Base-by-base conservation (phyloP, 345 rosid genomes). In the Viola odorata region DNA sequence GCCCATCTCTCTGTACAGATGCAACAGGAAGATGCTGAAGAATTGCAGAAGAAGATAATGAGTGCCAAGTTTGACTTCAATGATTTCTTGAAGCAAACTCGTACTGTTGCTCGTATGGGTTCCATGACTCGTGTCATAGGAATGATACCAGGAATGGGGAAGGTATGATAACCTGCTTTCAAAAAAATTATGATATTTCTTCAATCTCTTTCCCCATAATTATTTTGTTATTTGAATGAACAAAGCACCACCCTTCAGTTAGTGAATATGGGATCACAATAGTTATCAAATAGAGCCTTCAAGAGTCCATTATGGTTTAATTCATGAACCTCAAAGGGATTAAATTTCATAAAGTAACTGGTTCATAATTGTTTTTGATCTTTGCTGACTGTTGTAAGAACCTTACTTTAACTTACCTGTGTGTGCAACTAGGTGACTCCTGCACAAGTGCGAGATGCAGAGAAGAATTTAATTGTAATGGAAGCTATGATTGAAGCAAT, bases 91-190 rank as follows among this genome's bases (percentile, higher is more conserved):
- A 90, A 90, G 81, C 99, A 94, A 71, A 94, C 97, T 63, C 90
- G 95, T 41, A 79, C 94, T 41, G 94, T 94, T 76, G 97, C 99
- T 41, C 86, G 80, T n/a, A 94, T 94, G 99, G 99, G 99, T 60
- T 90, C 99, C 17, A 82, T 94, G 91, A 80, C 85, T 65, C 90
- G 89, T 53, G 91, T 90, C 66, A 71, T 94, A 60, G 96, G 99
- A 73, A 94, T 94, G 99, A 90, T 94, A 60, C 99, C 97, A 0
- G 97, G 99, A 64, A 86, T 94, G 99, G 88, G 83, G 16, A 90
- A 94, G 96, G 96, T 83, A 76, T 14, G 67, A 41, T 53, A 40
- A 37, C 61, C 41, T 40, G 63, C 55, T 57, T 62, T 67, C 53
- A 50, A n/a, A n/a, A n/a, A n/a, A 38, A 13, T 12, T 47, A 3